These are phyloP conservation scores for Aegilops tauschii DNA, from an alignment of 176 grass and related monocot species.

Conservation along the genomic window DNA sequence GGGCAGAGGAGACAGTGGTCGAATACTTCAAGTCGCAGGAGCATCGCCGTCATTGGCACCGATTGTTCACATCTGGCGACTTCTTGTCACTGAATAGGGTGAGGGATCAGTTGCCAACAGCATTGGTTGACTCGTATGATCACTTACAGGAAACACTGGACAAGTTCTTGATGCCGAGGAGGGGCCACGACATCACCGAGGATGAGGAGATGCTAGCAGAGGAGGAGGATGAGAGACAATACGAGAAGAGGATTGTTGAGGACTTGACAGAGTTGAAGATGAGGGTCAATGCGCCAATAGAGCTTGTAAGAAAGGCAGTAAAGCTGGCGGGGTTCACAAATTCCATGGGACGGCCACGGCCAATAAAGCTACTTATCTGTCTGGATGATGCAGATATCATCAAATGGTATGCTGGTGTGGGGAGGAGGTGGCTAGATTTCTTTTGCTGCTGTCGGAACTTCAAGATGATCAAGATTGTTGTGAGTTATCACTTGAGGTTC, in stretches of 20 bases:
- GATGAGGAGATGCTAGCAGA: constrained; percentile 54
- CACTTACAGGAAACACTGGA: constrained; percentile 63
- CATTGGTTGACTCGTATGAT: constrained; percentile 80
- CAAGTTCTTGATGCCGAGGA: constrained; percentile 58
- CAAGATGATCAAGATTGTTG: constrained; percentile 81
- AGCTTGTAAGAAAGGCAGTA: constrained; percentile 68
- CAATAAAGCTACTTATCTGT: constrained; percentile 84
- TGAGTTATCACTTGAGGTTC: constrained; percentile 92
- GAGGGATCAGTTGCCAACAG: constrained; percentile 64
- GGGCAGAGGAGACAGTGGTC: constrained; percentile 55
- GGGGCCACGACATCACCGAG: constrained; percentile 34
- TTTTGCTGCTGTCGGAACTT: constrained; percentile 92
- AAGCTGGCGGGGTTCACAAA: constrained; percentile 93
- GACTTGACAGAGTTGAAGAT: constrained; percentile 89
- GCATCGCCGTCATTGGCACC: constrained; percentile 69
- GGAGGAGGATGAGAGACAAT: constrained; percentile 69
- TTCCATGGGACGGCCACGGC: constrained; percentile 72
- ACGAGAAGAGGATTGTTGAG: constrained; percentile 69
- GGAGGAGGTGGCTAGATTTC: constrained; percentile 86
- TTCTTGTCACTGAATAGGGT: constrained; percentile 75
- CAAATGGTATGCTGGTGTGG: constrained; percentile 91
- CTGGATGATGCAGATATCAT: constrained; percentile 90
- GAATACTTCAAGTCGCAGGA: constrained; percentile 64
- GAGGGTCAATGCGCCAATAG: constrained; percentile 66
- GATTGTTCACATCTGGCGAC: constrained; percentile 66